Base-by-base conservation (phyloP, 2,329 filamentous ascomycete genomes). In the Fusarium piperis region DNA sequence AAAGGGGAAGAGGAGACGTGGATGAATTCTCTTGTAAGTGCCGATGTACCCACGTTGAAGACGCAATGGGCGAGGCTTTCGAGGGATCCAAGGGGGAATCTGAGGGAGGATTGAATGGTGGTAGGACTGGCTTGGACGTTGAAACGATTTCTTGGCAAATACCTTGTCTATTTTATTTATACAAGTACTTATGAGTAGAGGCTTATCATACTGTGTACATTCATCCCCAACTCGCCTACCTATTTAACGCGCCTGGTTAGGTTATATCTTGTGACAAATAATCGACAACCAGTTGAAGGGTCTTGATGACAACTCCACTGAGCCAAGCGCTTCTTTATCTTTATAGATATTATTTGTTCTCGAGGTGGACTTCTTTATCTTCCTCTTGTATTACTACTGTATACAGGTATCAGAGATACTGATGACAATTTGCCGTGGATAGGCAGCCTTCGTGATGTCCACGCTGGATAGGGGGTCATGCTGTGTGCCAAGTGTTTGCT, bases 31-130 rank as follows among this genome's bases (percentile, higher is more conserved):
- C 73, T 83, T 38, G 81, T 83, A 1, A 77, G 68, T 53, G 78
- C 78, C 0, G 73, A 82, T 57, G 73, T 66, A 30, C 74, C 77
- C 8, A 65, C 67, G 20, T 64, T 84, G 59, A 80, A 78, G 71
- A 81, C 77, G 28, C 80, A 83, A 67, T 79, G 78, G 59, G 67
- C 75, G 35, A 76, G 82, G 41, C 66, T 83, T 71, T 71, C 73
- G 6, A 74, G 77, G 32, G 71, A 77, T 57, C 72, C 70, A 41
- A 60, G 69, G 32, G 78, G 76, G 0, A 61, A 64, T n/a, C 36
- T 53, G 13, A 70, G 64, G 20, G 64, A 70, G 35, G 30, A 60
- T 9, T 68, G 38, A 62, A n/a, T 12, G n/a, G 10, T n/a, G 13
- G 13, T 18, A 32, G 9, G 41, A 32, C 16, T 51, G 16, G 10